Evolutionary conservation across 2,329 filamentous ascomycete species (phyloP).

Genomic region (Helicocarpus griseus): DNA sequence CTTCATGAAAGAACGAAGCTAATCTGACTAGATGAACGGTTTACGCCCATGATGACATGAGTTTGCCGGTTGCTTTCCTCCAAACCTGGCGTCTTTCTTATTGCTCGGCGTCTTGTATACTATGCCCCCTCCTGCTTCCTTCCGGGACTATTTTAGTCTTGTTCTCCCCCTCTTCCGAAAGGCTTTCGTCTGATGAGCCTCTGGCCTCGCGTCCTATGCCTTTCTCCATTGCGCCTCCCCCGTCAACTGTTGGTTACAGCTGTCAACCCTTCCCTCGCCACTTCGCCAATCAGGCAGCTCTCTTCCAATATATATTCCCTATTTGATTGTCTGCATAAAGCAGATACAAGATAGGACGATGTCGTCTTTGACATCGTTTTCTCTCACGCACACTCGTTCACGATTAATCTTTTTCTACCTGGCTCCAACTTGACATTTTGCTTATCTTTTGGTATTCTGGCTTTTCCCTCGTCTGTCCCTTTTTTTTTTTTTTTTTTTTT

Average conservation of each 20-base stretch:
- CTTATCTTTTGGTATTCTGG: background rate
- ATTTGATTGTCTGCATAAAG: too few species aligned
- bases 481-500: conserved; percentile 7
- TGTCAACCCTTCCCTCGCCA: background rate
- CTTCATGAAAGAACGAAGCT: background rate
- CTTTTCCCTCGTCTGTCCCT: background rate
- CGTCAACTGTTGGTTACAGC: too few species aligned
- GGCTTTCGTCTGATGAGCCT: background rate
- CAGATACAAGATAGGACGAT: too few species aligned
- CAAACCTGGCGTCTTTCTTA: background rate
- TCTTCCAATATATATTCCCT: too few species aligned
- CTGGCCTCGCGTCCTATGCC: background rate
- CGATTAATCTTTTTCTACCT: background rate
- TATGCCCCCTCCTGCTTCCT: background rate
- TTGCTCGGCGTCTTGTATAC: background rate
- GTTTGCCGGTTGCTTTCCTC: background rate
- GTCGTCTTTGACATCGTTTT: too few species aligned
- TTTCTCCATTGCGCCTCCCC: too few species aligned
- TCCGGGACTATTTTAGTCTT: background rate
- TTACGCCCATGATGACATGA: background rate
- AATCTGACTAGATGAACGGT: background rate
- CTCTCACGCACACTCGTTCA: background rate
- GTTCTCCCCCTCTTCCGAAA: background rate
- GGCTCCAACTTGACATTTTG: background rate
- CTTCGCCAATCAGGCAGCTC: too few species aligned